Percentiles rank a stretch among this genome's conserved stretches.
Conservation (phyloP, 345 rosid genomes). For the Ceriops zippeliana region DNA sequence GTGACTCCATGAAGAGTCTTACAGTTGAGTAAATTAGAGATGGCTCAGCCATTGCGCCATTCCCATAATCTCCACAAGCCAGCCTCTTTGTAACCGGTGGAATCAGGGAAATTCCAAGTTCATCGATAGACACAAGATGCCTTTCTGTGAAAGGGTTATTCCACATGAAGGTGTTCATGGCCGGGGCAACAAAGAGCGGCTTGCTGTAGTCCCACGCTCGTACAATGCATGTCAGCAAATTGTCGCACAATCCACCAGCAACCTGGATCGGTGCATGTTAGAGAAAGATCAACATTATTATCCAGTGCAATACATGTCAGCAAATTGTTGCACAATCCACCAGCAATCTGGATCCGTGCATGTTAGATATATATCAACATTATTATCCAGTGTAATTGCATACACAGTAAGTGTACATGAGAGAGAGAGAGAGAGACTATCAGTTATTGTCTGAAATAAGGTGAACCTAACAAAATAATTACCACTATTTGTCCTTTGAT, state of each 20-base stretch:
- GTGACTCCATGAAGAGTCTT: slow-evolving; percentile 66
- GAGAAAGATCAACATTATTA: neutral
- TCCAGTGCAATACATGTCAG: slow-evolving; percentile 60
- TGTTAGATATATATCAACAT: neutral
- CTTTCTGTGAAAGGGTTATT: slow-evolving; percentile 86
- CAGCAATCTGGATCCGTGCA: slow-evolving; percentile 66
- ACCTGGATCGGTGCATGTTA: slow-evolving; percentile 43
- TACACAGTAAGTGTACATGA: too few species aligned
- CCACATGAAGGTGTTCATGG: slow-evolving; percentile 96
- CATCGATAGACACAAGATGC: slow-evolving; percentile 76
- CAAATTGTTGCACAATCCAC: slow-evolving; percentile 87
- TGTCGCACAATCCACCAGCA: slow-evolving; percentile 93
- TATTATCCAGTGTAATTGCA: neutral
- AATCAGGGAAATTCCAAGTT: slow-evolving; percentile 81
- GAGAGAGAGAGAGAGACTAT: neutral
- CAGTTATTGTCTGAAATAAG: too few species aligned
- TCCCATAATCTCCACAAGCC: slow-evolving; percentile 89
- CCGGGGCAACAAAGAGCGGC: slow-evolving; percentile 79
- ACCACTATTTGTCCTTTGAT: too few species aligned
- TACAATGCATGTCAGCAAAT: slow-evolving; percentile 77
- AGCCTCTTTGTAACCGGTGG: slow-evolving; percentile 81
- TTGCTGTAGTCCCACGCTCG: slow-evolving; percentile 94
- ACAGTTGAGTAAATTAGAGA: slow-evolving; percentile 70
- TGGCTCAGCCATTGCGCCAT: slow-evolving; percentile 95
- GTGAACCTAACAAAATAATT: too few species aligned